Base-by-base conservation (phyloP, 208 protist species). In the Zelonia costaricensis region DNA sequence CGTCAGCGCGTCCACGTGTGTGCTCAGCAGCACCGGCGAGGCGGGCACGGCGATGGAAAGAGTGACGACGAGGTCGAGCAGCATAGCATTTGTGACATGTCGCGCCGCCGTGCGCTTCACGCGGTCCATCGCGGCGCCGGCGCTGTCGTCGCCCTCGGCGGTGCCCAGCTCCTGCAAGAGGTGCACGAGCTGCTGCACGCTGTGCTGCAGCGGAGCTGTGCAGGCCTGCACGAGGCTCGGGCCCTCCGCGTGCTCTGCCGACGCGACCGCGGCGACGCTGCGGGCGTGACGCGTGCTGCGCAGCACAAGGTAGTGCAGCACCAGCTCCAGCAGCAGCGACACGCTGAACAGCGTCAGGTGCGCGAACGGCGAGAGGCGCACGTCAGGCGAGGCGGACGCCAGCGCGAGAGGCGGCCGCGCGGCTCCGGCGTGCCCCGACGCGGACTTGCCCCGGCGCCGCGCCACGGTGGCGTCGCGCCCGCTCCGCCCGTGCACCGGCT, bases 21-120 rank as follows among this genome's bases (percentile, higher is more conserved):
- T 67, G 16, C 77, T 58, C 9, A 84, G 66, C 9, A 68, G 62
- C 12, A 73, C 43, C 0, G 74, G 66, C 10, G 58, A 62, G 40
- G 52, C 59, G 25, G 74, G 60, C 39, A 86, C 66, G 7, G 78
- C 67, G 25, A 80, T 71, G 56, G 75, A 66, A 33, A 84, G 62
- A 33, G 83, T 81, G 3, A 69, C 77, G 27, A 80, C 77, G 39
- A 77, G 73, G 57, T 83, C 76, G 38, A 84, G 68, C 43, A 92
- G 71, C 59, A 89, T 78, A 13, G 61, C 67, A 45, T 86, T 77
- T 25, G 75, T 79, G 13, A 89, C 68, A 45, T 80, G 72, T 30
- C 52, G 73, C 23, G 76, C 74, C 9, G 59, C 69, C 40, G 55
- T 70, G 5, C 73, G 80, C 65, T 88, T 86, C 30, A 82, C 84